These are phyloP conservation scores for Ophiostoma piceae DNA, from an alignment of 2,329 filamentous ascomycete species.

Conservation along the genomic window DNA sequence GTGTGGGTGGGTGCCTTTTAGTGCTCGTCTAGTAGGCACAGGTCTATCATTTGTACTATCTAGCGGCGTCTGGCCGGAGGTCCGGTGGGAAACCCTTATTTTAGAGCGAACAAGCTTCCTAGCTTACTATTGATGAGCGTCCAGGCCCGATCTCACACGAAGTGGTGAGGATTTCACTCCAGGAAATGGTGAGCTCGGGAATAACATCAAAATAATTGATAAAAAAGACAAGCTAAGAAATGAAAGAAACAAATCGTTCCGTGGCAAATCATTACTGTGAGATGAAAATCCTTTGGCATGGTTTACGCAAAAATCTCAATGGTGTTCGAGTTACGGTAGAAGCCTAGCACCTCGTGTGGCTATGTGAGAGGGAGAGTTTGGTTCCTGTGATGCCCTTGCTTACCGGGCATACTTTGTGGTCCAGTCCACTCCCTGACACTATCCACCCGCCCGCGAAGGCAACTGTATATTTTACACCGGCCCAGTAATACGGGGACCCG, in stretches of 20 bases:
- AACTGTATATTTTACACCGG: neutral
- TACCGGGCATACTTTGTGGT: neutral
- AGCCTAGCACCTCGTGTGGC: neutral
- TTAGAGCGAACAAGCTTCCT: neutral
- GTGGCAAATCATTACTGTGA: neutral
- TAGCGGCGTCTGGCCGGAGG: constrained; percentile 3
- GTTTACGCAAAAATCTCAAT: neutral
- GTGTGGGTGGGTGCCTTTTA: neutral
- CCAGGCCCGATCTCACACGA: neutral
- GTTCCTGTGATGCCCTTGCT: neutral
- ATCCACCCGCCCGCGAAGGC: neutral
- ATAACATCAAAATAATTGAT: neutral
- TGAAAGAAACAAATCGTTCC: neutral
- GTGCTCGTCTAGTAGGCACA: neutral
- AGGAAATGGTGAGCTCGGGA: neutral
- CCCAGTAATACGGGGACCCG: neutral
- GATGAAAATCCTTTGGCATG: neutral
- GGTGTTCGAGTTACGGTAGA: neutral
- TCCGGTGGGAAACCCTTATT: constrained; percentile 11
- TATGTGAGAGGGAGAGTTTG: neutral
- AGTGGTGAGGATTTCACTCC: neutral
- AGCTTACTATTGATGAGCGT: neutral
- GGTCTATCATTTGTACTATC: neutral
- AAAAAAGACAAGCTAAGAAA: neutral
- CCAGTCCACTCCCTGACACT: too few species aligned